Base-by-base conservation (phyloP, 805 yeast genomes). In the Candida sakaeoensis region DNA sequence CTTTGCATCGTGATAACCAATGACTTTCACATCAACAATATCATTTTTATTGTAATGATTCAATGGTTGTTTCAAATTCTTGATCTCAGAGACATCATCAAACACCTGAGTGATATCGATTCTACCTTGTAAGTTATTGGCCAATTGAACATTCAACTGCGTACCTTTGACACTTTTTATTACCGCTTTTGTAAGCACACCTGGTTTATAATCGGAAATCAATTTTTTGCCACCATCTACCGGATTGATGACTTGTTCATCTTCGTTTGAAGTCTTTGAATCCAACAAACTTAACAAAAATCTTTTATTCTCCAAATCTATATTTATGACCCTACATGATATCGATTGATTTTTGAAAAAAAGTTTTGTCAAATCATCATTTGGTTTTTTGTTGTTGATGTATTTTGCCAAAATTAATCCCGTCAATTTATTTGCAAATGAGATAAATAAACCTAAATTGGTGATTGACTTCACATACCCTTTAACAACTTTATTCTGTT, bases 391-490 rank as follows among this genome's bases (percentile, higher is more conserved):
- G 4, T 79, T 69, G 16, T 85, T 85, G 15, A 36, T 36, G 50
- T 82, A 79, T 54, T 82, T 79, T 41, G 90, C 85, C 45, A 86
- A 74, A 3, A 88, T 84, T 47, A 91, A 72, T 38, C 97, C 98
- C 23, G 87, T 85, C 47, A 91, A 75, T 39, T 75, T 77, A 47
- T 85, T 83, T 41, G 82, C 87, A 61, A 91, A 91, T 0, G 82
- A 76, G 42, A 91, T 84, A 57, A 91, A 91, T 9, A 88, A 68
- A 48, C 98, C 98, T 55, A 74, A 73, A 33, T 72, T 74, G n/a
- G 95, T 85, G 14, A 83, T 77, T 14, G 89, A 81, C 49, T 79
- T 83, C 28, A 91, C 78, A 57, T 71, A 90, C 31, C 98, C 99
- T 42, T 76, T 73, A 38, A 86, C 60, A 21, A 66, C 52, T 17